Percentiles rank a stretch among this genome's conserved stretches.
Conservation (phyloP, 305 asterid genomes). For the Petunia hybrid region DNA sequence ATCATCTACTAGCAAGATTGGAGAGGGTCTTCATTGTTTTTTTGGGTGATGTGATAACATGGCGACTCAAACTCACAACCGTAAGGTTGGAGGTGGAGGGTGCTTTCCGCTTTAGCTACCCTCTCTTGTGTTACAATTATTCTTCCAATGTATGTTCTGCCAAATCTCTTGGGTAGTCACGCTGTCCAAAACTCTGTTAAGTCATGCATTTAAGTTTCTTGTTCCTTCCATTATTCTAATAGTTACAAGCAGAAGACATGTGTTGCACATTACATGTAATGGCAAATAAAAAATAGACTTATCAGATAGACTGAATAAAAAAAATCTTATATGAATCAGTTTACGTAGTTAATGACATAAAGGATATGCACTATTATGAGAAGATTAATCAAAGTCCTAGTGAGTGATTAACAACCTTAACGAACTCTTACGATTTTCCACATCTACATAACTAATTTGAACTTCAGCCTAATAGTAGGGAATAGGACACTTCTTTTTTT, state of each 20-base stretch:
- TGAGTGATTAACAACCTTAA: slow-evolving; percentile 1
- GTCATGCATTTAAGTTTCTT: slow-evolving; percentile 23
- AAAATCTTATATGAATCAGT: neutral
- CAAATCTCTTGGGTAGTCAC: slow-evolving; percentile 20
- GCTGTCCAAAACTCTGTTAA: slow-evolving; percentile 26
- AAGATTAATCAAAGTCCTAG: slow-evolving; percentile 22
- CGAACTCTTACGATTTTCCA: slow-evolving; percentile 7
- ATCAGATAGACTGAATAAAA: neutral
- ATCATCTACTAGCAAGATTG: neutral
- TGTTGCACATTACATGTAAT: neutral
- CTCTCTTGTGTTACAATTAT: neutral
- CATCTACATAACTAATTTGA: neutral
- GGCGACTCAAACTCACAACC: too few species aligned
- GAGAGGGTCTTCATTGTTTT: neutral
- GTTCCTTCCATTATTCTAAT: slow-evolving; percentile 1
- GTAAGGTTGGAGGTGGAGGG: too few species aligned
- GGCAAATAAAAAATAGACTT: neutral
- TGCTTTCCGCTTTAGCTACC: too few species aligned
- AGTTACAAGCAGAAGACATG: neutral
- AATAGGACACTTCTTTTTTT: neutral
- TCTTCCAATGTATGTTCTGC: neutral
- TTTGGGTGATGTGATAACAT: too few species aligned
- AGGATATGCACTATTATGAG: neutral
- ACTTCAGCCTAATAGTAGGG: slow-evolving; percentile 13
- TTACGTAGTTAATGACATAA: neutral